These are phyloP conservation scores for Aspergillus bridgeri DNA, from an alignment of 495 filamentous ascomycete genomes.

Conservation along the genomic window DNA sequence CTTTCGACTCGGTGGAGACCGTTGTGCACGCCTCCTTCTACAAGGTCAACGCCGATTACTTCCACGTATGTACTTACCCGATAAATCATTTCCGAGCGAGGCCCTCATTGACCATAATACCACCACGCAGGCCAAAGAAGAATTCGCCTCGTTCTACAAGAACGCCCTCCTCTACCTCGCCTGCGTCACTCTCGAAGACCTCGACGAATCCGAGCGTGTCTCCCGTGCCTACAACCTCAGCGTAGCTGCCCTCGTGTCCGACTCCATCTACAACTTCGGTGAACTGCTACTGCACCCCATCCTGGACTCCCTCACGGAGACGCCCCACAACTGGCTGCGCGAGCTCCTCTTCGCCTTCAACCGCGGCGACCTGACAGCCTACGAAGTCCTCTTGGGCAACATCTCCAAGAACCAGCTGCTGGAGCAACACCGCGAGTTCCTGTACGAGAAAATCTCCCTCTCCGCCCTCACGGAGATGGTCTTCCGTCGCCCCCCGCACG, in stretches of 20 bases:
- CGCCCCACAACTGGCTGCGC: constrained; percentile 74
- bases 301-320: constrained; percentile 71
- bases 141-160: constrained; percentile 94
- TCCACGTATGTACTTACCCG: constrained; percentile 55
- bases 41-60: constrained; percentile 90
- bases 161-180: constrained; percentile 97
- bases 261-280: constrained; percentile 98
- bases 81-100: not conserved
- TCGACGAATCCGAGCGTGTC: constrained; percentile 67
- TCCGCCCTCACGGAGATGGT: constrained; percentile 94
- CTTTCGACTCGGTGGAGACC: constrained; percentile 92
- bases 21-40: constrained; percentile 97
- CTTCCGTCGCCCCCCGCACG: constrained; percentile 91
- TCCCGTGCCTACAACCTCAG: constrained; percentile 86
- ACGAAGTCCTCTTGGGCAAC: constrained; percentile 73
- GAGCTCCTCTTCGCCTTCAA: constrained; percentile 97
- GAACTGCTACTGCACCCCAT: constrained; percentile 97
- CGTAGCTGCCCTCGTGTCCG: constrained; percentile 87
- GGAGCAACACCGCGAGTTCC: constrained; percentile 69
- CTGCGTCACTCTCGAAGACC: constrained; percentile 78
- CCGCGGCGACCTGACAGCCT: constrained; percentile 84
- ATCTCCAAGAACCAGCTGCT: constrained; percentile 77
- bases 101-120: not conserved
- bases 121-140: constrained; percentile 63
- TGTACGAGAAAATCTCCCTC: constrained; percentile 97